Conservation (phyloP, 306 rosid species). For the Prunus dulcis region DNA sequence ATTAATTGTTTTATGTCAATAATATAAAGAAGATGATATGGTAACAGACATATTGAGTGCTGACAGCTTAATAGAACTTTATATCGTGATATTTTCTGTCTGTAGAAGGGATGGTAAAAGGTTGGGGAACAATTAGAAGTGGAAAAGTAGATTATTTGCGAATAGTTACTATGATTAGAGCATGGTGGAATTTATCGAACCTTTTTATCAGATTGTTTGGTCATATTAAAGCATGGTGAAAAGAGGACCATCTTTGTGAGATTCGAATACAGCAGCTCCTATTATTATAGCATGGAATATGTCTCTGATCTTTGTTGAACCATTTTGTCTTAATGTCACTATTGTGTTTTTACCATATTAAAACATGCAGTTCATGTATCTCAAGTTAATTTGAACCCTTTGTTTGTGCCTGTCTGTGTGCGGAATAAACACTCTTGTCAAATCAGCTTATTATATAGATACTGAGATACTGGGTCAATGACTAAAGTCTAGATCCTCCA, state of each 20-base stretch:
- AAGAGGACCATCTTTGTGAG: not conserved
- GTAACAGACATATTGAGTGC: not conserved
- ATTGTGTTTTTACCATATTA: not conserved
- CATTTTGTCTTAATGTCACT: not conserved
- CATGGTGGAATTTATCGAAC: not conserved
- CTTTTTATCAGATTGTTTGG: not conserved
- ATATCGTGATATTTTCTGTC: not conserved
- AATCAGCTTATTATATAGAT: not conserved
- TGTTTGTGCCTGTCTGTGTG: not conserved
- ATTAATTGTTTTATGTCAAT: not conserved
- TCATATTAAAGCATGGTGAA: not conserved
- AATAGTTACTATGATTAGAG: not conserved
- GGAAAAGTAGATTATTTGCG: not conserved
- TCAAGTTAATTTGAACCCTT: not conserved
- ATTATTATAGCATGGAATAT: not conserved
- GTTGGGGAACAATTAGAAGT: not conserved
- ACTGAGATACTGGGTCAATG: not conserved
- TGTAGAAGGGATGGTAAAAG: not conserved
- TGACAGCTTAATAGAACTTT: not conserved
- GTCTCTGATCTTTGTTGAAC: not conserved
- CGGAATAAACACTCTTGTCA: not conserved
- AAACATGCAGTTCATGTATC: not conserved
- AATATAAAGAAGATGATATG: not conserved
- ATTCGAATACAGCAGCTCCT: not conserved
- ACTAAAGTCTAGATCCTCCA: not conserved